Evolutionary conservation across 1,139 yeast genomes (phyloP), one percentile per base, ranked within the genome.

Genomic region (Nakaseomyces nivariensis): DNA sequence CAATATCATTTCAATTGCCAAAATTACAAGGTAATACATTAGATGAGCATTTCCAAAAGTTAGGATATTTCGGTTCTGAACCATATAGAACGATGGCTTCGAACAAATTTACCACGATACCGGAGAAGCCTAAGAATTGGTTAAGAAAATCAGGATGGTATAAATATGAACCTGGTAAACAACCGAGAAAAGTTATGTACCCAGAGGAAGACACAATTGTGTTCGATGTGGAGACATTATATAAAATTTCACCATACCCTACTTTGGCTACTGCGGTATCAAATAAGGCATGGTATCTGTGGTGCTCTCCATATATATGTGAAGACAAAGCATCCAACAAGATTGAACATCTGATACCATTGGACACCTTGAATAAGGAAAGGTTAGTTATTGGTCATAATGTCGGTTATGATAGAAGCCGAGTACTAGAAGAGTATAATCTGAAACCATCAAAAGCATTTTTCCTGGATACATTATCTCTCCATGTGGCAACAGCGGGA

Each of bases 401-500:
- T 62, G 84, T 92, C 1, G 82, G 95, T 24, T 94, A 82, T 63
- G 99, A 94, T 66, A 74, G 99, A 46, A 94, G 96, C 4, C 73
- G 96, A 42, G 78, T 90, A 1, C 61, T 73, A 38, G 97, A 94
- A 51, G 98, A 94, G 65, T 94, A 94, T 67, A 74, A 77, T 58
- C 64, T 92, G 37, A 67, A 72, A 38, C 77, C 74, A 47, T 74
- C 95, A 0, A 79, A 82, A 58, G 85, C 86, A 1, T 89, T 88
- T 66, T 94, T 73, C 60, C 58, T 94, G 51, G 99, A 94, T 66
- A 92, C 96, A 1, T 85, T 92, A 92, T 83, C 97, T 0, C 71
- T 94, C 26, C 98, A 94, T 68, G 82, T 90, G 37, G 95, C 97
- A 0, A 81, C 82, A 1, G 82, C 86, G 48, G 99, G 99, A 0